These are phyloP conservation scores for Candida labiduridarum DNA, from an alignment of 1,139 yeast genomes.

Conservation along the genomic window DNA sequence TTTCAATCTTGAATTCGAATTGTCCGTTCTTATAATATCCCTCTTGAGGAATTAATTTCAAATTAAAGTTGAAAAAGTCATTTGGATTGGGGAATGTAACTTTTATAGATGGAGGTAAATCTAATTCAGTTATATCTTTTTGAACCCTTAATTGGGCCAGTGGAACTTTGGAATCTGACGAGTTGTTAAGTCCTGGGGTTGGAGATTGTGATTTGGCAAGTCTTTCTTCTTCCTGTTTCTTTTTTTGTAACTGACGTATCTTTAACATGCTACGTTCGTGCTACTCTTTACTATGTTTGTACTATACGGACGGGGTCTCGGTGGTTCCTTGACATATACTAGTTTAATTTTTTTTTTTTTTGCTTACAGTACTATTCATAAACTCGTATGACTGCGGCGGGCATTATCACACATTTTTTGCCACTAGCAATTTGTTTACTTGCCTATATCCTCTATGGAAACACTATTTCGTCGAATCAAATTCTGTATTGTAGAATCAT, in stretches of 20 bases:
- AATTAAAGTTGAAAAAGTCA: conserved; percentile 61
- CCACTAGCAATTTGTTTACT: background rate
- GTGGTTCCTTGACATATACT: background rate
- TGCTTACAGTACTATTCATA: background rate
- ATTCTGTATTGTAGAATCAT: background rate
- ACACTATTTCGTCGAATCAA: background rate
- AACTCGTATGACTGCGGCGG: background rate
- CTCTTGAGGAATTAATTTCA: conserved; percentile 70
- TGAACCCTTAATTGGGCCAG: conserved; percentile 60
- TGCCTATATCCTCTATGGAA: background rate
- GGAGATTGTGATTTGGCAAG: conserved; percentile 20
- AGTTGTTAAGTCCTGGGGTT: conserved; percentile 13
- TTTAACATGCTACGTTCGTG: conserved; percentile 39
- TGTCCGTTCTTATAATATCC: conserved; percentile 76
- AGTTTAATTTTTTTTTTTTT: background rate
- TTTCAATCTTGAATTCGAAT: conserved; percentile 65
- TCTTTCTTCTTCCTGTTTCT: conserved; percentile 45
- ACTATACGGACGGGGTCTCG: background rate
- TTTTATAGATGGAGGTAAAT: conserved; percentile 65
- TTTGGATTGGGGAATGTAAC: conserved; percentile 58
- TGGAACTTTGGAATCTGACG: conserved; percentile 27
- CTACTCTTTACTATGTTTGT: background rate
- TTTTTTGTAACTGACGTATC: conserved; percentile 55
- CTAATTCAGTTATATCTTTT: conserved; percentile 69
- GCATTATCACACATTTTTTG: background rate